Percentiles rank a stretch among this genome's conserved stretches.
phyloP scores from a whole-genome alignment of 1,284 basidiomycete species.

The Cerrena zonata region DNA sequence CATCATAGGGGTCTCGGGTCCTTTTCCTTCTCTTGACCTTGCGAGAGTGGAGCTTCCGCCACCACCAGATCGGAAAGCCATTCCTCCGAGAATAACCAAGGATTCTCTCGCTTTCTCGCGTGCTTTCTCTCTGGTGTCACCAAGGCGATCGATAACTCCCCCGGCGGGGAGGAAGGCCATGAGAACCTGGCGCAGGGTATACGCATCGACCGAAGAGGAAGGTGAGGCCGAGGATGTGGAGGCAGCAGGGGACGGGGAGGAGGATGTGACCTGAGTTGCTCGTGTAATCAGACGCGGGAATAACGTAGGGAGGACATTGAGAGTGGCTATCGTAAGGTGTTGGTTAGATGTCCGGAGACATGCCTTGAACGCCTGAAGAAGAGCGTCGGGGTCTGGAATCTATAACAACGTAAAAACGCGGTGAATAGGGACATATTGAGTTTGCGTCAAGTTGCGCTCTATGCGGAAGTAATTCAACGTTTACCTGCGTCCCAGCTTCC shows the following conservation, averaged over 20 bases:
- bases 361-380: slow-evolving; percentile 65
- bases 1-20: slow-evolving; percentile 67
- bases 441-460: slow-evolving; percentile 6
- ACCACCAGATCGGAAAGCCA: slow-evolving; percentile 58
- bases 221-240: slow-evolving; percentile 44
- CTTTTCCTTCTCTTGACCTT: slow-evolving; percentile 60
- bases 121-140: slow-evolving; percentile 68
- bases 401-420: slow-evolving; percentile 26
- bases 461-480: slow-evolving; percentile 9
- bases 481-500: slow-evolving; percentile 62
- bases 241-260: slow-evolving; percentile 44
- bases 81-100: slow-evolving; percentile 64
- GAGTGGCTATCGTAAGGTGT: slow-evolving; percentile 70
- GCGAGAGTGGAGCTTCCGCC: slow-evolving; percentile 35
- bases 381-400: slow-evolving; percentile 64
- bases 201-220: slow-evolving; percentile 43
- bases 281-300: slow-evolving; percentile 54
- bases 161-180: slow-evolving; percentile 65
- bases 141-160: slow-evolving; percentile 76
- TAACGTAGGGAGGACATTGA: slow-evolving; percentile 57
- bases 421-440: slow-evolving; percentile 4
- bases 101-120: slow-evolving; percentile 73
- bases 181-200: slow-evolving; percentile 59
- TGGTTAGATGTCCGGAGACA: slow-evolving; percentile 77
- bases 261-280: slow-evolving; percentile 33